Conservation (phyloP, 2,329 filamentous ascomycete genomes). For the Trichophyton simii region DNA sequence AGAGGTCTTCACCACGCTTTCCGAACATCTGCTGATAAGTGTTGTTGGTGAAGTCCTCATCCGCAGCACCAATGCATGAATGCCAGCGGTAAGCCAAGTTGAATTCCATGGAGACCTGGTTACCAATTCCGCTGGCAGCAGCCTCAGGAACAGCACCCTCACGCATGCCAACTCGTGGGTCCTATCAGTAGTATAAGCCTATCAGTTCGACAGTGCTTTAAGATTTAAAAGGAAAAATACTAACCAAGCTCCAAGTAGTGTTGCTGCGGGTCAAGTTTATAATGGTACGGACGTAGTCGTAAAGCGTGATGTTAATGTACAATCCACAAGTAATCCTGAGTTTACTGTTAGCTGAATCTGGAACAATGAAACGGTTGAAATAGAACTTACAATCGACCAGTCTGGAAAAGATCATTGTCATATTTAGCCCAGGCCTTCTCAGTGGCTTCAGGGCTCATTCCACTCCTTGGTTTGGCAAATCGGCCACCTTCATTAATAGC, state of each 20-base stretch:
- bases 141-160: constrained; percentile 15
- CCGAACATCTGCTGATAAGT: constrained; percentile 36
- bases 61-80: constrained; percentile 53
- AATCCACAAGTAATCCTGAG: constrained; percentile 20
- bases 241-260: constrained; percentile 30
- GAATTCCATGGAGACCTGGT: constrained; percentile 42
- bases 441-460: constrained; percentile 17
- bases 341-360: constrained; percentile 4
- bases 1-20: constrained; percentile 14
- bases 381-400: constrained; percentile 20
- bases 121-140: constrained; percentile 34
- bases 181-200: constrained; percentile 11
- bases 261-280: constrained; percentile 30
- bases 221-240: background rate
- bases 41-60: constrained; percentile 60
- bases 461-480: constrained; percentile 18
- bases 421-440: constrained; percentile 25
- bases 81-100: constrained; percentile 45
- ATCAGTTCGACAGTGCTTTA: background rate
- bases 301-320: constrained; percentile 25
- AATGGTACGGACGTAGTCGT: constrained; percentile 25
- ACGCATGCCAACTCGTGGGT: constrained; percentile 30
- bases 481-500: constrained; percentile 34
- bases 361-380: background rate
- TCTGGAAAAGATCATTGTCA: constrained; percentile 27